Evolutionary conservation across 2,329 filamentous ascomycete genomes (phyloP), one percentile per base, ranked within the genome.

Genomic region (Elsinoe fawcettii): DNA sequence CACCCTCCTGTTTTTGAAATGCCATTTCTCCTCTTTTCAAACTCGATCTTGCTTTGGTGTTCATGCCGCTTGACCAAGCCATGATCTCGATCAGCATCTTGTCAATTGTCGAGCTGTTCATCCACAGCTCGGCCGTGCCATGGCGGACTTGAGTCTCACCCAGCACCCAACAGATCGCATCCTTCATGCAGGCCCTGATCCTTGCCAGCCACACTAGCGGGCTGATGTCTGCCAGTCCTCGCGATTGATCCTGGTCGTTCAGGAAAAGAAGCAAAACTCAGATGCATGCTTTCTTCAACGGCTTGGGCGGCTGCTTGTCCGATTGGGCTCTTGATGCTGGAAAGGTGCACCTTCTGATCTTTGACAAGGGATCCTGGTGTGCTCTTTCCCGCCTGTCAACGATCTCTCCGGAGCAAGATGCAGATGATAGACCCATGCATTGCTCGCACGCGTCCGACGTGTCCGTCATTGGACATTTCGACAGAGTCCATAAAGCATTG

Each of bases 351-450:
- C 41, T 44, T 44, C 41, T 44, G 41, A 18, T 44, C 41, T 23
- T 44, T 23, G 41, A 44, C 41, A 44, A 23, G 41, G 18, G 8
- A 5, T 22, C 41, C 41, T 22, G 18, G 12, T 44, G 14, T 37
- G 49, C 49, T 23, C 18, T 32, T 37, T 53, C 49, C 49, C 49
- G 49, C 49, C 49, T 53, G 32, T 53, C 44, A 49, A 22, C 18
- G 16, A 44, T 44, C 41, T 44, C 18, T 22, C 20, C 4, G 22
- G 41, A 20, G 41, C 34, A 44, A 22, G 41, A 49, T 49, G 44
- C 44, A 49, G 22, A 30, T 18, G 22, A 53, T 37, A 12, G 16
- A 23, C n/a, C 32, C n/a, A 6, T 8, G 27, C 32, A 9, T 5
- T 25, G 12, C 23, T 27, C 32, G 11, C 49, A 30, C 32, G 49